These are phyloP conservation scores for Claviceps sorghi DNA, from an alignment of 2,329 filamentous ascomycete genomes.

Conservation along the genomic window DNA sequence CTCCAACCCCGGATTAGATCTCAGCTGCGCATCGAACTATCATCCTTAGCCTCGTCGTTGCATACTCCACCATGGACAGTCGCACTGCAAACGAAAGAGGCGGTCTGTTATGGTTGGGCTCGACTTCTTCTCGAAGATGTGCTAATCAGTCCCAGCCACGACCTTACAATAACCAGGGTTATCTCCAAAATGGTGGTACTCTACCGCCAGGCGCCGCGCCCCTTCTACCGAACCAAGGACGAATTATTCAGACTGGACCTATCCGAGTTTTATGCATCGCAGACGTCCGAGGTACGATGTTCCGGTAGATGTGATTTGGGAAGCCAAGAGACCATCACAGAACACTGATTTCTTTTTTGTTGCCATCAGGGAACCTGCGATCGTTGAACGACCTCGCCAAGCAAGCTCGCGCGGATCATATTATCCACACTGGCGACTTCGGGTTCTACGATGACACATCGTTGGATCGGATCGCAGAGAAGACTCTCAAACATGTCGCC, in stretches of 20 bases:
- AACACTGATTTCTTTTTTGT: not conserved
- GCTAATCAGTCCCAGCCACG: constrained; percentile 22
- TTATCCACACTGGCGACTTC: constrained; percentile 97
- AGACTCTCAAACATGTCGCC: constrained; percentile 95
- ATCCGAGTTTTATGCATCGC: constrained; percentile 56
- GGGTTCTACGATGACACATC: constrained; percentile 97
- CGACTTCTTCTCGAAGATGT: constrained; percentile 6
- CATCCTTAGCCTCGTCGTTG: not conserved
- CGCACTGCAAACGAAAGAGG: not conserved
- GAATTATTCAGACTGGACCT: constrained; percentile 49
- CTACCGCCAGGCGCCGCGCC: constrained; percentile 46
- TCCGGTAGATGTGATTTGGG: not conserved
- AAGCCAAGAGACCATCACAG: not conserved
- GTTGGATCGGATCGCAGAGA: constrained; percentile 92
- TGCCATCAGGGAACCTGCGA: constrained; percentile 69
- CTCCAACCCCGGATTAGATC: not conserved
- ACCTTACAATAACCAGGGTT: constrained; percentile 37
- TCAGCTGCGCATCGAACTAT: constrained; percentile 1
- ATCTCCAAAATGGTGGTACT: constrained; percentile 48
- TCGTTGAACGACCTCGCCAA: constrained; percentile 94
- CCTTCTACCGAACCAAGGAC: constrained; percentile 52
- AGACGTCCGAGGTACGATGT: constrained; percentile 48
- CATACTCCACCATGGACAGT: constrained; percentile 2
- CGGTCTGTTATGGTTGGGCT: not conserved
- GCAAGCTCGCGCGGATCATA: constrained; percentile 88